Base-by-base conservation (phyloP, 1,139 yeast genomes). In the Ogataea hybrid region DNA sequence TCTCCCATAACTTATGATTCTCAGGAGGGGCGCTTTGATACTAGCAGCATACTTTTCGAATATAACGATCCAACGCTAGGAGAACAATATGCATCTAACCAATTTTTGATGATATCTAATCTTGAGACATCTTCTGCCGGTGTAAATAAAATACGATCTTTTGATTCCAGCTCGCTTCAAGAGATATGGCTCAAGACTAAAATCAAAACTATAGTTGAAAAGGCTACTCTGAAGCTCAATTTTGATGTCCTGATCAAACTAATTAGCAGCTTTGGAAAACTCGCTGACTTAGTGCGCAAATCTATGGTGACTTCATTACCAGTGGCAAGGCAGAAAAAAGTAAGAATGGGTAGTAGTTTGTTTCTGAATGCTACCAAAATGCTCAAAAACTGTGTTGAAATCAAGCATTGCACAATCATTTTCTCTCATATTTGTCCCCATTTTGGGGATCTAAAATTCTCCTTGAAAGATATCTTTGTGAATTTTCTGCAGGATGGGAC, bases 371-470 rank as follows among this genome's bases (percentile, higher is more conserved):
- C 40, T 23, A 18, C 41, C 1, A 52, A 50, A 37, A 16, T 41
- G 3, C 30, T 53, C 7, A 42, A 43, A 15, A 32, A 39, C 12
- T 52, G 40, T 32, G 8, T 50, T 9, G 25, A 23, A 4, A 28
- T 63, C 10, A 51, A 46, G 15, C 35, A 53, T 2, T 30, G 69
- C 1, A 50, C 57, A 0, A 41, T 70, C 3, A 53, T 53, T 1
- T 29, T 79, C 1, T 32, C 49, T 0, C 45, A 64, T 1, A 44
- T 75, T 1, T 52, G 59, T 9, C 62, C 64, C 0, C 50, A 60
- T 5, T 78, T 82, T 62, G 88, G 87, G 0, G 66, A 63, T 36
- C 16, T 81, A 4, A 43, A 49, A 0, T 56, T 67, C 0, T 37
- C 38, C 1, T 29, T 70, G 0, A 46, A 53, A 1, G 58, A 61